Evolutionary conservation across 73 alveolate genomes (phyloP), one percentile per base, ranked within the genome.

Genomic region (Uronychia setigera): DNA sequence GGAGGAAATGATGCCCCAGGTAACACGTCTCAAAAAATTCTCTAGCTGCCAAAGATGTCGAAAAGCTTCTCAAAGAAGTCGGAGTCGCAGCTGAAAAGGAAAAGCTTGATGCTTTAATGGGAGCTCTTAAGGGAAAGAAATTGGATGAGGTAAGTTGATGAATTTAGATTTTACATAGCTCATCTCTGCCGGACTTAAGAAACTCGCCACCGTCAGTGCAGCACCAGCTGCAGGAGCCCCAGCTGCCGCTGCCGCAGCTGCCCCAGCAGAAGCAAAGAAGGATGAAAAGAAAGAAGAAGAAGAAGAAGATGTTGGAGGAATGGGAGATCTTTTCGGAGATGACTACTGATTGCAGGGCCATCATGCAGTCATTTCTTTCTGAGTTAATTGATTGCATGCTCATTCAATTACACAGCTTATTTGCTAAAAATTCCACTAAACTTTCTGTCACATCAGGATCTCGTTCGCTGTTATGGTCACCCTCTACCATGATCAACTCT

Each of bases 391-490:
- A n/a, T n/a, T n/a, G n/a, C n/a, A n/a, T n/a, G n/a, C n/a, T n/a
- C n/a, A n/a, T n/a, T n/a, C n/a, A n/a, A 29, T 34, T 80, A 29
- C 87, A 80, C 79, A 79, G 58, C 30, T 59, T 80, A 26, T 57
- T 80, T 29, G 79, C 80, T 26, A 79, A 78, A 78, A 79, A 79
- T 57, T 58, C 78, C 1, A 31, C 80, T 29, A 80, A 80, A 33
- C 80, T 80, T n/a, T 35, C 80, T 26, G 19, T 79, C 19, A 0
- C 58, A 26, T 35, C 87, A 57, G 79, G 80, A n/a, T n/a, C n/a
- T 79, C 97, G 89, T 76, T 46, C 82, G 29, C 89, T 67, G 77
- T 90, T 93, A 83, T 93, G 97, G 0, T 90, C 94, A 5, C 97
- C 97, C 33, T 89, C 93, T 87, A 91, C 84, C 59, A 86, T 83